Conservation (phyloP, 805 yeast species). For the Kuraishia hungarica region DNA sequence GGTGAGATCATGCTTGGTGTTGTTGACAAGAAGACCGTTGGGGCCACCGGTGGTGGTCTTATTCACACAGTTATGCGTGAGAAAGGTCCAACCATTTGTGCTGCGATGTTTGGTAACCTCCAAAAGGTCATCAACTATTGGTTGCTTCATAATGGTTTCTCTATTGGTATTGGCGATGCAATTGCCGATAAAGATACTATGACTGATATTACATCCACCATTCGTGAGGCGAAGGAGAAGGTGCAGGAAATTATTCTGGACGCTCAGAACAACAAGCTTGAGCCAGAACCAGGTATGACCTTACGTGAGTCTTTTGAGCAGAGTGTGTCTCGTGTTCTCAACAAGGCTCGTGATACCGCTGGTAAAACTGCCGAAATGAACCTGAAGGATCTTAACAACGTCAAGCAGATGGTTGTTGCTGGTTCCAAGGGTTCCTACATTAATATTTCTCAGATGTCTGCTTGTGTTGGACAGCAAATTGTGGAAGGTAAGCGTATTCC, state of each 20-base stretch:
- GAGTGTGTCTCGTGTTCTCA: slow-evolving; percentile 87
- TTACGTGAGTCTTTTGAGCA: slow-evolving; percentile 97
- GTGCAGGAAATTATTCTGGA: slow-evolving; percentile 90
- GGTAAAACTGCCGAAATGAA: slow-evolving; percentile 98
- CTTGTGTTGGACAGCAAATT: slow-evolving; percentile 99
- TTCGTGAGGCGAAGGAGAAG: slow-evolving; percentile 85
- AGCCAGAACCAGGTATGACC: slow-evolving; percentile 99
- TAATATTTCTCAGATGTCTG: slow-evolving; percentile 98
- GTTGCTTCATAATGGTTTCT: slow-evolving; percentile 94
- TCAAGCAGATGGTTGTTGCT: slow-evolving; percentile 97
- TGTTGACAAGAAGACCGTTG: slow-evolving; percentile 96
- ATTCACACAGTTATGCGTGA: slow-evolving; percentile 97
- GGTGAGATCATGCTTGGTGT: slow-evolving; percentile 98
- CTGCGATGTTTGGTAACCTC: slow-evolving; percentile 81
- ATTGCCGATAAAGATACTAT: slow-evolving; percentile 97
- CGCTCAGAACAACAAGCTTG: slow-evolving; percentile 81
- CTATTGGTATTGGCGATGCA: slow-evolving; percentile 99
- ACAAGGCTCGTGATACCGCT: slow-evolving; percentile 98
- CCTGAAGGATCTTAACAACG: slow-evolving; percentile 89
- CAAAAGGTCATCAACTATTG: slow-evolving; percentile 96
- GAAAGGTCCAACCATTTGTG: slow-evolving; percentile 88
- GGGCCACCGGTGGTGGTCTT: slow-evolving; percentile 97
- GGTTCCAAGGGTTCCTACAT: slow-evolving; percentile 99
- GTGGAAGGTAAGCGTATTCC: slow-evolving; percentile 99
- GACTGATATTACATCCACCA: slow-evolving; percentile 88